These are phyloP conservation scores for Meredithiella fracta DNA, from an alignment of 2,329 filamentous ascomycete species.

Conservation along the genomic window DNA sequence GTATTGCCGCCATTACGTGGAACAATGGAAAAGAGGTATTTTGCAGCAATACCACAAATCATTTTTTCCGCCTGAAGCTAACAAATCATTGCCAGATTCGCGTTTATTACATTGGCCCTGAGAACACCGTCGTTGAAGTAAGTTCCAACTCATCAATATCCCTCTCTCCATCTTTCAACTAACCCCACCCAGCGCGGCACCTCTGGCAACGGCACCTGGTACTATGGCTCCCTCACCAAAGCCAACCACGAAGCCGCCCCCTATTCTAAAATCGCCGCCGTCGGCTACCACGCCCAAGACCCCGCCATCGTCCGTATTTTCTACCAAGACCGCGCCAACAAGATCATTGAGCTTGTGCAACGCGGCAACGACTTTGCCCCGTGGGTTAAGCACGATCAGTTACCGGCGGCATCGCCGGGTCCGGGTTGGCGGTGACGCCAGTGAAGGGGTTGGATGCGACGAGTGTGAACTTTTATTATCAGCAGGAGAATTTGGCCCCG, in stretches of 20 bases:
- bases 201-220: conserved; percentile 13
- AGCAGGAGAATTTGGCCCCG: conserved; percentile 10
- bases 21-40: conserved; percentile 14
- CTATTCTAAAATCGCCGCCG: conserved; percentile 13
- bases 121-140: conserved; percentile 13
- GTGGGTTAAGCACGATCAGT: conserved; percentile 11
- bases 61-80: background rate
- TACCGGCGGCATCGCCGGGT: conserved; percentile 12
- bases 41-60: background rate
- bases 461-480: conserved; percentile 12
- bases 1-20: conserved; percentile 14
- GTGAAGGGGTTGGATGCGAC: conserved; percentile 9
- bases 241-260: conserved; percentile 8
- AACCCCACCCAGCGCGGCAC: conserved; percentile 6
- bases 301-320: conserved; percentile 13
- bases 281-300: conserved; percentile 12
- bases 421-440: conserved; percentile 12
- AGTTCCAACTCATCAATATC: background rate
- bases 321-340: conserved; percentile 14
- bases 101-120: conserved; percentile 12
- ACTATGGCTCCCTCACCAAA: conserved; percentile 12
- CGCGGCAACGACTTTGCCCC: conserved; percentile 13
- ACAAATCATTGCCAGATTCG: conserved; percentile 7
- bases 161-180: background rate
- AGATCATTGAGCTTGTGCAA: conserved; percentile 13